These are phyloP conservation scores for Thelonectria blattea DNA, from an alignment of 2,329 filamentous ascomycete genomes.

Conservation along the genomic window DNA sequence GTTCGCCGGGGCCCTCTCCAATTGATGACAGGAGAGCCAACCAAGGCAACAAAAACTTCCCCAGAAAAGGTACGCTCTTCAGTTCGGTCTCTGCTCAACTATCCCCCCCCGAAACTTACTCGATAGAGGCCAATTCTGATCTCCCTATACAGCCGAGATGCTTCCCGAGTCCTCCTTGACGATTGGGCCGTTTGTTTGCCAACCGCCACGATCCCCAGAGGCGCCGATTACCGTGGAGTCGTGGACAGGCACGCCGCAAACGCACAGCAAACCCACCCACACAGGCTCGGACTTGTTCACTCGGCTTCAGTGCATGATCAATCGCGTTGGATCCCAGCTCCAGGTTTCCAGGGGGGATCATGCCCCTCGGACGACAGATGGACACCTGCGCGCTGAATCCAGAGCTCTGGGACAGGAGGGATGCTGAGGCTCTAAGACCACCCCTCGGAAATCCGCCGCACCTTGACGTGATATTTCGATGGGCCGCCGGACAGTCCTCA, in stretches of 20 bases:
- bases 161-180: constrained; percentile 2
- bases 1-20: background rate
- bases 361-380: constrained; percentile 6
- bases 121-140: background rate
- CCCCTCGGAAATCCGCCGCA: constrained; percentile 12
- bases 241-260: background rate
- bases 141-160: background rate
- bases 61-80: background rate
- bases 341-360: constrained; percentile 4
- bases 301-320: constrained; percentile 7
- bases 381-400: constrained; percentile 23
- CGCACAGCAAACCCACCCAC: constrained; percentile 1
- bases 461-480: background rate
- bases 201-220: constrained; percentile 1
- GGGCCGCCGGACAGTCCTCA: constrained; percentile 1
- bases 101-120: too few species aligned
- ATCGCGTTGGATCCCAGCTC: constrained; percentile 4
- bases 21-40: too few species aligned
- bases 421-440: constrained; percentile 19
- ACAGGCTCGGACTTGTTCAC: background rate
- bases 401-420: constrained; percentile 27
- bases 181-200: background rate
- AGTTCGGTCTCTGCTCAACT: background rate
- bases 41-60: background rate
- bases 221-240: background rate